Percentiles rank a stretch among this genome's conserved stretches.
Evolutionary conservation across 2,329 filamentous ascomycete species (phyloP).

Genomic region (Escovopsis sp.): DNA sequence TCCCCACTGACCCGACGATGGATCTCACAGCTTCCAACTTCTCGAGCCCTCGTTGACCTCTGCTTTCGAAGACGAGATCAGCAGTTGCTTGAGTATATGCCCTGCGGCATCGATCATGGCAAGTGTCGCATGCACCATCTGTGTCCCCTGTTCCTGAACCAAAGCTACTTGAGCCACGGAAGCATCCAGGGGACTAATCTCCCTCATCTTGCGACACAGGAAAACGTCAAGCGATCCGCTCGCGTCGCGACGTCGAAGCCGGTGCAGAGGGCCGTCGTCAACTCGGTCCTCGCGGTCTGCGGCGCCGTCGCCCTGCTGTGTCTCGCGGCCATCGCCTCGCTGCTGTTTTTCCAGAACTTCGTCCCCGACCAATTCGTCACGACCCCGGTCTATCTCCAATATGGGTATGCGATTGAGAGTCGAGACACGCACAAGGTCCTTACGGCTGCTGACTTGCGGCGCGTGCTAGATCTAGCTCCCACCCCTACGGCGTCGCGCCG

Average conservation of each 20-base stretch:
- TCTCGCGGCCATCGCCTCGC: constrained; percentile 33
- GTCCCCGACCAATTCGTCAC: constrained; percentile 40
- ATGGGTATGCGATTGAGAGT: constrained; percentile 32
- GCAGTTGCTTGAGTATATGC: too few species aligned
- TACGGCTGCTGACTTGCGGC: too few species aligned
- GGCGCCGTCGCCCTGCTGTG: constrained; percentile 30
- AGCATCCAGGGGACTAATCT: not conserved
- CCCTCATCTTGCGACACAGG: constrained; percentile 11
- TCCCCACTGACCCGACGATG: too few species aligned
- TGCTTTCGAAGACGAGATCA: too few species aligned
- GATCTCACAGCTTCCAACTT: too few species aligned
- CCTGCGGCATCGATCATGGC: too few species aligned
- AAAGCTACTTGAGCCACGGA: too few species aligned
- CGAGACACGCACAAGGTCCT: too few species aligned
- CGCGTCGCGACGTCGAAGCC: constrained; percentile 33
- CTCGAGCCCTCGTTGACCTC: too few species aligned
- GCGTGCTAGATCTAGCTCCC: constrained; percentile 22
- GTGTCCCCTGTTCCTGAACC: too few species aligned
- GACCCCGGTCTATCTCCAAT: constrained; percentile 41
- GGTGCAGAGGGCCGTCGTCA: constrained; percentile 35
- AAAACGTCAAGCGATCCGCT: constrained; percentile 21
- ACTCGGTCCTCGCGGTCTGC: constrained; percentile 28
- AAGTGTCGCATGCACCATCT: too few species aligned
- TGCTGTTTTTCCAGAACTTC: constrained; percentile 41
- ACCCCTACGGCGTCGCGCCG: constrained; percentile 37